A percentile compares a stretch with the other conserved stretches of the same genome.
Conservation (phyloP, 179 eudicot species). For the Sideroxylon spinosum region DNA sequence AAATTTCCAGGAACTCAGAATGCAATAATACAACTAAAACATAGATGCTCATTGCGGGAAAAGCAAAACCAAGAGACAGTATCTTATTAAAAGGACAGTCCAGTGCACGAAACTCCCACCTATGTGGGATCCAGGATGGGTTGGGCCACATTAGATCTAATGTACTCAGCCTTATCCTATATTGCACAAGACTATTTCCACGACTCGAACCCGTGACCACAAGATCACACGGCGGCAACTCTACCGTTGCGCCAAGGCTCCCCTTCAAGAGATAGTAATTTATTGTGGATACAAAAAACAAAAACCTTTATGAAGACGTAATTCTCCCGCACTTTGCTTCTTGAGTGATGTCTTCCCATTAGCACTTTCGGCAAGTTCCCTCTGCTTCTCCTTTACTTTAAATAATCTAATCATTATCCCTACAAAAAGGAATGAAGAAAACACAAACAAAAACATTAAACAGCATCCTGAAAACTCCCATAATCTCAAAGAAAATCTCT, state of each 20-base stretch:
- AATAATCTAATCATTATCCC: slow-evolving; percentile 58
- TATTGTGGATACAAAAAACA: not conserved
- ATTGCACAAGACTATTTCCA: not conserved
- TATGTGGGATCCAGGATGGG: too few relatives aligned
- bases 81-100: too few relatives aligned
- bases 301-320: slow-evolving; percentile 70
- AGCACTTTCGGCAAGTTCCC: slow-evolving; percentile 41
- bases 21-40: not conserved
- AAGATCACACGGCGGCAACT: too few relatives aligned
- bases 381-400: slow-evolving; percentile 73
- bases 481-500: too few relatives aligned
- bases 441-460: too few relatives aligned
- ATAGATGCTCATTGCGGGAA: not conserved
- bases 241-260: too few relatives aligned
- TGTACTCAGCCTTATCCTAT: not conserved
- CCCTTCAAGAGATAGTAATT: too few relatives aligned
- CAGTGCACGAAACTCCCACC: too few relatives aligned
- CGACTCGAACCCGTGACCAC: too few relatives aligned
- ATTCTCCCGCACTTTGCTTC: slow-evolving; percentile 81
- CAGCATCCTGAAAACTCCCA: too few relatives aligned
- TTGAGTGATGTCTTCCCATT: slow-evolving; percentile 58
- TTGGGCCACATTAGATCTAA: too few relatives aligned
- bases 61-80: not conserved
- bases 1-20: not conserved
- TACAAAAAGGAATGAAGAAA: not conserved